phyloP scores from a whole-genome alignment of 2,329 filamentous ascomycete genomes.

The Dactylellina leptospora region DNA sequence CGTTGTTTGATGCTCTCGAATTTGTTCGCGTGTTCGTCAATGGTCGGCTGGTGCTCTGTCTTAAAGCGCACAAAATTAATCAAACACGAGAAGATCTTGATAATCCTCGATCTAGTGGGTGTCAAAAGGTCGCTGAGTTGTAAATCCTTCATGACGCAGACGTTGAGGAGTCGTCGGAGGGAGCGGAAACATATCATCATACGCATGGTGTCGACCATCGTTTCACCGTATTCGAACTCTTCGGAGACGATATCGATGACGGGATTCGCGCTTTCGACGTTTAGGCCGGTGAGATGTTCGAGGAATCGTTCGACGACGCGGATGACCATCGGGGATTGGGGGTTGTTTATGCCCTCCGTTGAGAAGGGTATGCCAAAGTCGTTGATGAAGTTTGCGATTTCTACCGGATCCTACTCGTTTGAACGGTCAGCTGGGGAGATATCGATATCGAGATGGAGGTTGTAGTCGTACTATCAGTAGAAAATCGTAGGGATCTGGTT shows the following conservation, averaged over 20 bases:
- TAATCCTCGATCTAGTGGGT: slow-evolving; percentile 86
- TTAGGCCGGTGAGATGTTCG: slow-evolving; percentile 90
- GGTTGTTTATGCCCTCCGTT: slow-evolving; percentile 86
- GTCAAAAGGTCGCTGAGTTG: slow-evolving; percentile 90
- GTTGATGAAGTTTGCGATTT: slow-evolving; percentile 96
- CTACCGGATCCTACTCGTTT: slow-evolving; percentile 66
- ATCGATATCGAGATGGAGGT: background rate
- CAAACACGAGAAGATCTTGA: slow-evolving; percentile 95
- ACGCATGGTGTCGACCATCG: slow-evolving; percentile 87
- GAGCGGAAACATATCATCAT: slow-evolving; percentile 95
- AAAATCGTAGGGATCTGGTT: slow-evolving; percentile 41
- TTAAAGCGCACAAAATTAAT: slow-evolving; percentile 99
- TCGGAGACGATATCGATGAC: slow-evolving; percentile 93
- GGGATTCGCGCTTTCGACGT: slow-evolving; percentile 89
- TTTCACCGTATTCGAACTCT: slow-evolving; percentile 81
- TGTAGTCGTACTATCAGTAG: slow-evolving; percentile 35
- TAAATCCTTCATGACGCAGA: slow-evolving; percentile 93
- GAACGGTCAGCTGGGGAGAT: slow-evolving; percentile 17
- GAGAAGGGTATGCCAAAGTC: slow-evolving; percentile 94
- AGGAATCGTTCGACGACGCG: slow-evolving; percentile 99
- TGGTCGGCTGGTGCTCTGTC: slow-evolving; percentile 79
- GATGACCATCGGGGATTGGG: slow-evolving; percentile 92
- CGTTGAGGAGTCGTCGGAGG: slow-evolving; percentile 78
- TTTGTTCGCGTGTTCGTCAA: slow-evolving; percentile 93
- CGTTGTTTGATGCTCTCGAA: slow-evolving; percentile 83